A percentile compares a stretch with the other conserved stretches of the same genome.
Evolutionary conservation across 2,329 filamentous ascomycete genomes (phyloP).

Genomic region (Fusarium heterosporum): DNA sequence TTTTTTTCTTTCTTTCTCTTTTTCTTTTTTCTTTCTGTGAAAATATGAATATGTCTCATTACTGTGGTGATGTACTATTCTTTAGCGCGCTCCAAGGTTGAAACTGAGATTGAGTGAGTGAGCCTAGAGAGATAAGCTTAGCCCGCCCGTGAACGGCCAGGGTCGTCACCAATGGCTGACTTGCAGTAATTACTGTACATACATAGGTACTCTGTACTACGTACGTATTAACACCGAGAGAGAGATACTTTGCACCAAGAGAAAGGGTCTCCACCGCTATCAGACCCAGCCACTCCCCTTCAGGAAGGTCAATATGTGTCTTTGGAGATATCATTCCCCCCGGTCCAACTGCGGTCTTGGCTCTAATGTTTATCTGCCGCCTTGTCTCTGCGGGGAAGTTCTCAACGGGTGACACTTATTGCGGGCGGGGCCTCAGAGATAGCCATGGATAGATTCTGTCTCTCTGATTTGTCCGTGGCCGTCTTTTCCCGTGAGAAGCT

Average conservation of each 20-base stretch:
- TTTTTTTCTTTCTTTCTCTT: background rate
- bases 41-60: conserved; percentile 9
- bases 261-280: conserved; percentile 38
- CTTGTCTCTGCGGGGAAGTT: conserved; percentile 37
- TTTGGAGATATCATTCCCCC: conserved; percentile 27
- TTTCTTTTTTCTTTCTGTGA: too few species aligned
- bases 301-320: conserved; percentile 31
- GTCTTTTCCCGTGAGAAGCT: background rate
- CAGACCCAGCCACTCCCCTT: conserved; percentile 27
- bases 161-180: conserved; percentile 4
- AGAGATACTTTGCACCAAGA: background rate
- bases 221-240: background rate
- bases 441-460: background rate
- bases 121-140: conserved; percentile 27
- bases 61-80: conserved; percentile 3
- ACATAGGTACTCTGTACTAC: background rate
- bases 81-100: conserved; percentile 6
- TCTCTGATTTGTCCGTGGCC: background rate
- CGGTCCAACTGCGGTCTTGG: conserved; percentile 34
- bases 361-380: conserved; percentile 38
- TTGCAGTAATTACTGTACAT: background rate
- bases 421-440: conserved; percentile 5
- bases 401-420: conserved; percentile 10
- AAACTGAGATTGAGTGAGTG: background rate
- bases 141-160: conserved; percentile 1